Evolutionary conservation across 1,139 yeast genomes (phyloP).

Genomic region (Tardiomyces depauwii): DNA sequence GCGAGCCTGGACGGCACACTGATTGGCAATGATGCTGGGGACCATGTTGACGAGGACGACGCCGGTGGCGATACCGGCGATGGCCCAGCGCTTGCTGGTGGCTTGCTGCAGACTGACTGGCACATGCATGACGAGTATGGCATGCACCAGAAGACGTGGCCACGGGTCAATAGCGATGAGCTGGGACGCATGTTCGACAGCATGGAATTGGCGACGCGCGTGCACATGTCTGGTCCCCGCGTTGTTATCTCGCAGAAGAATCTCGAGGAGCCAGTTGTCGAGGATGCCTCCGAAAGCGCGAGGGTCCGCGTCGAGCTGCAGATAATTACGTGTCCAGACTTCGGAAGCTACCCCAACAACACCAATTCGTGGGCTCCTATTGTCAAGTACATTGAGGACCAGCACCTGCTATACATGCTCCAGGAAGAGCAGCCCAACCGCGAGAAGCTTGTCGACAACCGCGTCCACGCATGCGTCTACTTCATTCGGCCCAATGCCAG

Average conservation of each 20-base stretch:
- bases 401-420: conserved; percentile 44
- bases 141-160: too few species aligned
- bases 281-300: background rate
- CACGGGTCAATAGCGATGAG: too few species aligned
- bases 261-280: background rate
- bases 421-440: conserved; percentile 70
- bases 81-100: too few species aligned
- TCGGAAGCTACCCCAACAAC: conserved; percentile 62
- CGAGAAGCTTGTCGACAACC: conserved; percentile 34
- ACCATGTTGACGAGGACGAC: too few species aligned
- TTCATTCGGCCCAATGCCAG: conserved; percentile 48
- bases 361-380: conserved; percentile 48
- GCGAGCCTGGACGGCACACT: too few species aligned
- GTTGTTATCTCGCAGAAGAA: background rate
- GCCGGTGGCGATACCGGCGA: too few species aligned
- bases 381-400: conserved; percentile 48
- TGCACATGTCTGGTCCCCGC: too few species aligned
- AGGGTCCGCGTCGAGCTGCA: background rate
- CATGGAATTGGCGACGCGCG: too few species aligned
- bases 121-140: too few species aligned
- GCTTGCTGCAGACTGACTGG: too few species aligned
- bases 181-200: too few species aligned
- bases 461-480: conserved; percentile 72
- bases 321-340: conserved; percentile 39
- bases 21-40: too few species aligned